Evolutionary conservation across 352 stramenopile species (phyloP).

Genomic region (Poterioochromonas sp.): DNA sequence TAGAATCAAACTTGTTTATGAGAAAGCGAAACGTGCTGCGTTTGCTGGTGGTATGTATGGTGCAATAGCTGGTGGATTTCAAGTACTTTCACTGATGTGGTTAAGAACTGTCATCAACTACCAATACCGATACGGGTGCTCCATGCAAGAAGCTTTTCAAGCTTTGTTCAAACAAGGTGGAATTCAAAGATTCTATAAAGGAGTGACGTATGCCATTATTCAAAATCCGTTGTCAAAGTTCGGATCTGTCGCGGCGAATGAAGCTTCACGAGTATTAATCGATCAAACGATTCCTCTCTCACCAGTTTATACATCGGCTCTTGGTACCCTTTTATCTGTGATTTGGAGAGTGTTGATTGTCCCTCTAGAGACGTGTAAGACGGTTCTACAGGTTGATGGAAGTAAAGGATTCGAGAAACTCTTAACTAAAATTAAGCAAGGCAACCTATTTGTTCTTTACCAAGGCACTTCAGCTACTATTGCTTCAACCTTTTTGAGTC

Average conservation of each 20-base stretch:
- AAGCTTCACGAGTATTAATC: slow-evolving; percentile 56
- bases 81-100: slow-evolving; percentile 73
- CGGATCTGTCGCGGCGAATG: slow-evolving; percentile 65
- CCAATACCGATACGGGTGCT: slow-evolving; percentile 58
- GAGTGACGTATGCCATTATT: slow-evolving; percentile 60
- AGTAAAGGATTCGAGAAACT: slow-evolving; percentile 41
- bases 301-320: slow-evolving; percentile 47
- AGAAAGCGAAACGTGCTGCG: slow-evolving; percentile 5
- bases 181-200: slow-evolving; percentile 63
- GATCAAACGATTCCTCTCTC: slow-evolving; percentile 51
- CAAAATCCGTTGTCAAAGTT: slow-evolving; percentile 62
- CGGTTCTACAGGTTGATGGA: slow-evolving; percentile 68
- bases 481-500: slow-evolving; percentile 49
- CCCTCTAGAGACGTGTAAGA: slow-evolving; percentile 74
- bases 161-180: slow-evolving; percentile 60
- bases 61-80: slow-evolving; percentile 53
- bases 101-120: slow-evolving; percentile 71
- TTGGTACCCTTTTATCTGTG: slow-evolving; percentile 28
- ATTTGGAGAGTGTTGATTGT: slow-evolving; percentile 47
- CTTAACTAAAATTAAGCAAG: slow-evolving; percentile 38
- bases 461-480: slow-evolving; percentile 49
- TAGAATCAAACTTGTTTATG: no score
- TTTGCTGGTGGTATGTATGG: slow-evolving; percentile 44
- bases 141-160: slow-evolving; percentile 45
- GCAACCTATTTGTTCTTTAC: slow-evolving; percentile 46